phyloP scores from a whole-genome alignment of 208 protist genomes.

The Herpetomonas samuelpessoai region DNA sequence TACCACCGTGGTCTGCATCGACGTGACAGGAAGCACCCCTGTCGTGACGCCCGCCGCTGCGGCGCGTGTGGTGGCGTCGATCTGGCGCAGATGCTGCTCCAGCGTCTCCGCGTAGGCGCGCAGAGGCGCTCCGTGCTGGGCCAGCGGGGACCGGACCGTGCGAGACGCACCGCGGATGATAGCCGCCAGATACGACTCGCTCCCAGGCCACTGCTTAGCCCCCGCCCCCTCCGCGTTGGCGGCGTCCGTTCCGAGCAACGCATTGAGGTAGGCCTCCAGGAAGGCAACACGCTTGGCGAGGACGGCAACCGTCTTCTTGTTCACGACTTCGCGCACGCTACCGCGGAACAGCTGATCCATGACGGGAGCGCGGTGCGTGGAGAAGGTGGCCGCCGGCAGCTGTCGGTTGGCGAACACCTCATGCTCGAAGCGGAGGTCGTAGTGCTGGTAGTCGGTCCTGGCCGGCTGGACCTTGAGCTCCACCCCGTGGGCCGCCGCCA shows the following conservation, averaged over 20 bases:
- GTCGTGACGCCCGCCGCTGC: slow-evolving; percentile 9
- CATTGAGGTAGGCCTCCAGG: slow-evolving; percentile 53
- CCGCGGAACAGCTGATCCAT: slow-evolving; percentile 68
- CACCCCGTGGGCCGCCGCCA: slow-evolving; percentile 35
- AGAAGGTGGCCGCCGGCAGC: slow-evolving; percentile 75
- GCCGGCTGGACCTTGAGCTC: slow-evolving; percentile 45
- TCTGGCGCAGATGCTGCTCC: slow-evolving; percentile 47
- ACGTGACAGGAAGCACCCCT: background rate
- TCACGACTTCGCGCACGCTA: slow-evolving; percentile 19
- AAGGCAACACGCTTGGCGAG: slow-evolving; percentile 50
- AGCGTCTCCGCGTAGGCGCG: slow-evolving; percentile 38
- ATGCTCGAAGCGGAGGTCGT: slow-evolving; percentile 84
- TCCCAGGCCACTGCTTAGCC: slow-evolving; percentile 30
- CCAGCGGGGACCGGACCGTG: slow-evolving; percentile 45
- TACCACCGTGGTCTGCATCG: slow-evolving; percentile 23
- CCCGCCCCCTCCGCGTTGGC: background rate
- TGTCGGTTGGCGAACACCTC: slow-evolving; percentile 74
- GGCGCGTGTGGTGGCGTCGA: slow-evolving; percentile 17
- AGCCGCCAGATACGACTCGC: slow-evolving; percentile 49
- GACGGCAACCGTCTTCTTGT: slow-evolving; percentile 10
- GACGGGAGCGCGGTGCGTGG: slow-evolving; percentile 40
- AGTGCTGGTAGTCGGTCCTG: slow-evolving; percentile 82
- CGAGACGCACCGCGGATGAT: slow-evolving; percentile 40
- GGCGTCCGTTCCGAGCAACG: slow-evolving; percentile 16
- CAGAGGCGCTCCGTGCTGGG: slow-evolving; percentile 24